Conservation (phyloP, 495 filamentous ascomycete species). For the Aspergillus indologenus region DNA sequence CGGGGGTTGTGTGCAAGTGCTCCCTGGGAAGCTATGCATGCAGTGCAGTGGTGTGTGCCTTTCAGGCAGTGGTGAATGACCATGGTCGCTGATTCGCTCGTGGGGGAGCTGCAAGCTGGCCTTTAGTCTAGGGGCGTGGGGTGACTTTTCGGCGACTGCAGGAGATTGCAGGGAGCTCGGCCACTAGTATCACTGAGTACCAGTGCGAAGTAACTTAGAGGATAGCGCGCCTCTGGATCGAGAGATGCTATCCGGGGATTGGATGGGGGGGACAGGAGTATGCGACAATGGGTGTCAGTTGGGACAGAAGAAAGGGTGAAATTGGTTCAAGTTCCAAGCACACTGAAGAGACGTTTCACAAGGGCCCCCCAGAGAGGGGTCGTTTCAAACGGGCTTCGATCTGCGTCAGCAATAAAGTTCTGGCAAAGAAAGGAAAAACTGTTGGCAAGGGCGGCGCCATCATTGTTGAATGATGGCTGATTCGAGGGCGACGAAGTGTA, state of each 20-base stretch:
- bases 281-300: not conserved
- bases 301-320: not conserved
- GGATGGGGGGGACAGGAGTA: not conserved
- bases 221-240: not conserved
- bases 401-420: not conserved
- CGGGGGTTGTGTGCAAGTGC: not conserved
- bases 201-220: not conserved
- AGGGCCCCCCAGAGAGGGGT: not conserved
- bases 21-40: not conserved
- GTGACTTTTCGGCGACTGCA: slow-evolving; percentile 1
- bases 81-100: not conserved
- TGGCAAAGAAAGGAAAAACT: not conserved
- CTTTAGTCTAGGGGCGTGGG: slow-evolving; percentile 8
- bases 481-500: not conserved
- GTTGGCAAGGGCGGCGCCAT: not conserved
- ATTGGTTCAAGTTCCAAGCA: not conserved
- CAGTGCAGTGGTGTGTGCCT: not conserved
- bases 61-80: not conserved
- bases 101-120: slow-evolving; percentile 6
- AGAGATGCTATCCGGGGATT: not conserved
- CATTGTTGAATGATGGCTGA: not conserved
- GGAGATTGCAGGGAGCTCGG: slow-evolving; percentile 7
- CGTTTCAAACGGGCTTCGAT: not conserved
- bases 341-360: not conserved
- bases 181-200: not conserved